These are phyloP conservation scores for Striga hermonthica DNA, from an alignment of 305 asterid species.

Conservation along the genomic window DNA sequence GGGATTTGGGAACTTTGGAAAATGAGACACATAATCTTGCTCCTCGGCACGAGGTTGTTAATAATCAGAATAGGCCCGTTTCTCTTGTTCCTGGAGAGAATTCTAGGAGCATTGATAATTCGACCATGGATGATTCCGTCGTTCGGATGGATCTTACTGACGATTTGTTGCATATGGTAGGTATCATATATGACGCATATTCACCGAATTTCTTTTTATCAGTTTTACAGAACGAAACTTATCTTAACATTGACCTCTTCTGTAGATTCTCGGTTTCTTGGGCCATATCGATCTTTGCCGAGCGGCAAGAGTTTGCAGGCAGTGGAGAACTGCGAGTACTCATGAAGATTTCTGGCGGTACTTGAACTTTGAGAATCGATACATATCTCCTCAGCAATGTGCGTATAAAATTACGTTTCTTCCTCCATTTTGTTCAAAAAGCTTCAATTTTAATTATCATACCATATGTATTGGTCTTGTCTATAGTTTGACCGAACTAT, in stretches of 20 bases:
- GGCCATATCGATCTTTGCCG: conserved; percentile 84
- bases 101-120: conserved; percentile 35
- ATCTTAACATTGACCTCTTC: conserved; percentile 28
- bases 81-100: conserved; percentile 34
- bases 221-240: conserved; percentile 3
- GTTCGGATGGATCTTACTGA: conserved; percentile 93
- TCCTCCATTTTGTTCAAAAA: conserved; percentile 20
- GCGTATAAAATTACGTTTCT: conserved; percentile 36
- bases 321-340: conserved; percentile 93
- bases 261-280: conserved; percentile 90
- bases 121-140: conserved; percentile 49
- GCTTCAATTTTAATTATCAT: conserved; percentile 16
- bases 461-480: not conserved
- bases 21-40: conserved; percentile 38
- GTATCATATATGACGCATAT: conserved; percentile 5
- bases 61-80: conserved; percentile 37
- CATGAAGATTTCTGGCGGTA: conserved; percentile 98
- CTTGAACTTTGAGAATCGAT: conserved; percentile 78
- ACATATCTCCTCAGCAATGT: conserved; percentile 70
- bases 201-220: not conserved
- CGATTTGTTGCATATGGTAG: conserved; percentile 91
- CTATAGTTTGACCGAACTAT: not conserved
- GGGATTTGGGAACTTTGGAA: conserved; percentile 48
- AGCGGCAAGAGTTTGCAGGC: conserved; percentile 88
- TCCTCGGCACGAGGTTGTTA: conserved; percentile 36